A percentile compares a stretch with the other conserved stretches of the same genome.
Evolutionary conservation across 1,139 yeast genomes (phyloP).

Genomic region (Nematodospora anomalae): DNA sequence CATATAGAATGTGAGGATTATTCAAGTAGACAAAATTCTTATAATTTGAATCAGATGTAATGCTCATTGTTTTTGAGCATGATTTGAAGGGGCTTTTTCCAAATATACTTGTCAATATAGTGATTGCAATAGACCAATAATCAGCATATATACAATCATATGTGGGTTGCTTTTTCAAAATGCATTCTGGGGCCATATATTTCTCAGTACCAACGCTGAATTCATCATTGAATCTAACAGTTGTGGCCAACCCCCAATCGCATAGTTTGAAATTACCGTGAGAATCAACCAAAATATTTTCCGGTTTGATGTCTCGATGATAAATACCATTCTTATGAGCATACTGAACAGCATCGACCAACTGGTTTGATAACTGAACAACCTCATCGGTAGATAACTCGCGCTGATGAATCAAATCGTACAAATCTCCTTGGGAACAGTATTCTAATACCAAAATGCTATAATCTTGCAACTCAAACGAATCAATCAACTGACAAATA

Average conservation of each 20-base stretch:
- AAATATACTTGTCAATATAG: slow-evolving; percentile 48
- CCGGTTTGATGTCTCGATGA: slow-evolving; percentile 59
- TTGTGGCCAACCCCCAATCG: slow-evolving; percentile 59
- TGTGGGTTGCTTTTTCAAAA: slow-evolving; percentile 16
- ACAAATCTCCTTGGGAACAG: slow-evolving; percentile 51
- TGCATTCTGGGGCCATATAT: slow-evolving; percentile 58
- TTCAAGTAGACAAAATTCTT: slow-evolving; percentile 37
- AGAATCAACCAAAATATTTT: slow-evolving; percentile 45
- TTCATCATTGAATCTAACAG: slow-evolving; percentile 34
- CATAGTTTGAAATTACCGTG: slow-evolving; percentile 48
- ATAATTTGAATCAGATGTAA: slow-evolving; percentile 36
- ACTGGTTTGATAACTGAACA: slow-evolving; percentile 35
- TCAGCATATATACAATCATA: slow-evolving; percentile 40
- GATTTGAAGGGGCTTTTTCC: slow-evolving; percentile 47
- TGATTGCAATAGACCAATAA: slow-evolving; percentile 45
- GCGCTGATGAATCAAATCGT: slow-evolving; percentile 40
- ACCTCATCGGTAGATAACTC: slow-evolving; percentile 23
- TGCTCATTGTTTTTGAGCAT: slow-evolving; percentile 18
- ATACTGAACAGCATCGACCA: slow-evolving; percentile 39
- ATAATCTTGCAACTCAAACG: slow-evolving; percentile 41
- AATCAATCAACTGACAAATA: slow-evolving; percentile 46
- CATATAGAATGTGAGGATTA: slow-evolving; percentile 37
- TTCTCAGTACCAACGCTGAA: slow-evolving; percentile 58
- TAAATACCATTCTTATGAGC: slow-evolving; percentile 46
- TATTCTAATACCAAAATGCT: slow-evolving; percentile 50